Base-by-base conservation (phyloP, 495 filamentous ascomycete genomes). In the Hypomontagnella submonticulosa region DNA sequence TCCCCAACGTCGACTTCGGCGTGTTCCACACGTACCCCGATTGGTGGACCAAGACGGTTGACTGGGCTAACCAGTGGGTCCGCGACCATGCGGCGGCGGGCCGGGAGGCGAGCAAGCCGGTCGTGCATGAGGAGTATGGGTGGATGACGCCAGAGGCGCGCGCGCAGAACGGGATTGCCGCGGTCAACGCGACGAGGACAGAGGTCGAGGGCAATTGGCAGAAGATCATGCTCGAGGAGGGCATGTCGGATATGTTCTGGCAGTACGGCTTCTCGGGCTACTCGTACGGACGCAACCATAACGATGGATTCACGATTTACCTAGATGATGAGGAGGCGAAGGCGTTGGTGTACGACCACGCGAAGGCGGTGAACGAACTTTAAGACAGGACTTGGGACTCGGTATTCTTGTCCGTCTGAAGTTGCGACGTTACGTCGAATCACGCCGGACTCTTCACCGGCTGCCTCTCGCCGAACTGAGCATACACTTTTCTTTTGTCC, bases 11-110 rank as follows among this genome's bases (percentile, higher is more conserved):
- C 23, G 85, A 88, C 67, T 90, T 89, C 73, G 87, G 84, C 1
- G 87, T 84, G 0, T 83, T 88, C 67, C 88, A 90, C 69, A 75
- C 87, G 16, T 90, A 90, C 62, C 85, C 87, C 0, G 71, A 77
- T 36, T 70, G 62, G 66, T 81, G 78, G 80, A 61, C 34, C 68
- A 75, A 61, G 37, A 58, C 23, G 16, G 12, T 33, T 23, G 43
- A 53, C 84, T 81, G 78, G 86, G 82, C 27, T 73, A 77, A 13
- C 72, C 54, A 70, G 13, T 89, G 87, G 88, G 79, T 90, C 73
- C 76, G 65, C 9, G 76, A 83, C 38, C 87, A 91, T 64, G 85
- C 82, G 10, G 76, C 75, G 0, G 81, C 82, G 9, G 86, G 81
- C 59, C 76, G 71, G 13, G 73, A 77, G 11, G 82, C 81, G 5